Evolutionary conservation across 2,329 filamentous ascomycete species (phyloP), one percentile per base, ranked within the genome.

Genomic region (Grosmannia penicillata): DNA sequence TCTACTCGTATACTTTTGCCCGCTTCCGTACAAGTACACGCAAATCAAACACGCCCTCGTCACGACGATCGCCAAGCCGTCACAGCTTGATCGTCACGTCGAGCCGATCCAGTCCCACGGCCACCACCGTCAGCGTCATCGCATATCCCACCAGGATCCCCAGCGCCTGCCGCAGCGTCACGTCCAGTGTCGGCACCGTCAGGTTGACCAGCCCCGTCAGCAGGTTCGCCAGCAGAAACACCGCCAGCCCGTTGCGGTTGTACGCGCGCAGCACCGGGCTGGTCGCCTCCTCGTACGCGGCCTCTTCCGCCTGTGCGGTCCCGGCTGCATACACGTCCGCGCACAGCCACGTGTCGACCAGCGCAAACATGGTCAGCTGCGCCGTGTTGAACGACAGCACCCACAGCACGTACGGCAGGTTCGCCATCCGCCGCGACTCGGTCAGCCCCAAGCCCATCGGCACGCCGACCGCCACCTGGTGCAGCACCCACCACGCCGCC

Each of bases 361-460:
- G 54, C 51, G 78, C 86, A 56, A 89, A 94, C 2, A 79, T 67
- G 8, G 83, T 63, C 9, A 98, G 65, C 54, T 94, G 85, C n/a
- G 70, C 66, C 44, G 74, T 78, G 62, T 96, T 98, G 65, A 91
- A 95, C 3, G 84, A 79, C n/a, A 78, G 71, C 8, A 93, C 80
- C 86, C 89, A 96, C 32, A 94, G 65, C 31, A 96, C 72, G 55
- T 98, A 98, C 0, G 91, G 86, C 45, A 95, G 68, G 51, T 98
- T 98, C 8, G 89, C 91, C 41, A 96, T 65, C 1, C 91, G 78
- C 17, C 91, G 79, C 6, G 91, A 96, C 8, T 95, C 85, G 13
- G 68, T 68, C 22, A 93, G 65, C 7, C 75, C 75, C 25, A 85
- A 67, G 6, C 85, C 86, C 46, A 80, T 79, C 10, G 78, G 79